Evolutionary conservation across 2,329 filamentous ascomycete genomes (phyloP).

Genomic region (Botrytis paeoniae): DNA sequence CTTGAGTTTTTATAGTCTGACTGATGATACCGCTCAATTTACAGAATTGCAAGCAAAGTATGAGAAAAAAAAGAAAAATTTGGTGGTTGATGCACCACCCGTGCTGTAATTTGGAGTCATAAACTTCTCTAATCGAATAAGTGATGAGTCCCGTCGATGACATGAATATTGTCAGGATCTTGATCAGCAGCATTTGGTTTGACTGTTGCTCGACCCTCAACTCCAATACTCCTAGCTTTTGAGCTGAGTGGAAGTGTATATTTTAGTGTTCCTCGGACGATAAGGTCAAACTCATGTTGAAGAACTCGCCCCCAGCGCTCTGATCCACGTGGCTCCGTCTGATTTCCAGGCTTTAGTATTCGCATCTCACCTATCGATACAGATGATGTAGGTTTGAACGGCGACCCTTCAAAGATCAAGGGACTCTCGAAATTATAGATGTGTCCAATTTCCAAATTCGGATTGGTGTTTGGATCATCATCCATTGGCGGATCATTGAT

Average conservation of each 20-base stretch:
- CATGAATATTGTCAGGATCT: slow-evolving; percentile 34
- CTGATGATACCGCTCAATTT: slow-evolving; percentile 19
- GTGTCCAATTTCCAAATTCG: slow-evolving; percentile 88
- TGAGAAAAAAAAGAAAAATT: slow-evolving; percentile 7
- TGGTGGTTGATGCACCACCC: slow-evolving; percentile 15
- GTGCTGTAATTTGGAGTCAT: background rate
- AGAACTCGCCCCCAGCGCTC: slow-evolving; percentile 88
- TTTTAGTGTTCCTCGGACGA: slow-evolving; percentile 85
- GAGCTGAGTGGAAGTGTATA: slow-evolving; percentile 67
- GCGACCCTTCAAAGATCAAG: slow-evolving; percentile 83
- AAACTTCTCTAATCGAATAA: slow-evolving; percentile 11
- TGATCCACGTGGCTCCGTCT: slow-evolving; percentile 75
- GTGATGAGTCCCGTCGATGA: slow-evolving; percentile 21
- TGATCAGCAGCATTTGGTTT: slow-evolving; percentile 50
- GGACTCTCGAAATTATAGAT: slow-evolving; percentile 85
- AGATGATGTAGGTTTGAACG: slow-evolving; percentile 71
- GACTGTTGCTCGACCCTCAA: slow-evolving; percentile 58
- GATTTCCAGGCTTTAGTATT: slow-evolving; percentile 79
- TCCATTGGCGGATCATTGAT: slow-evolving; percentile 45
- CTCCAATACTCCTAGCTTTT: slow-evolving; percentile 56
- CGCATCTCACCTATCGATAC: slow-evolving; percentile 80
- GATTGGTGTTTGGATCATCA: slow-evolving; percentile 61
- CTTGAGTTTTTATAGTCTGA: slow-evolving; percentile 18
- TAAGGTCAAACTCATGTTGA: slow-evolving; percentile 88
- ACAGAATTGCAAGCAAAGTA: slow-evolving; percentile 18